Percentiles rank a stretch among this genome's conserved stretches.
Evolutionary conservation across 768 basidiomycete genomes (phyloP).

Genomic region (Hysterangium stoloniferum): DNA sequence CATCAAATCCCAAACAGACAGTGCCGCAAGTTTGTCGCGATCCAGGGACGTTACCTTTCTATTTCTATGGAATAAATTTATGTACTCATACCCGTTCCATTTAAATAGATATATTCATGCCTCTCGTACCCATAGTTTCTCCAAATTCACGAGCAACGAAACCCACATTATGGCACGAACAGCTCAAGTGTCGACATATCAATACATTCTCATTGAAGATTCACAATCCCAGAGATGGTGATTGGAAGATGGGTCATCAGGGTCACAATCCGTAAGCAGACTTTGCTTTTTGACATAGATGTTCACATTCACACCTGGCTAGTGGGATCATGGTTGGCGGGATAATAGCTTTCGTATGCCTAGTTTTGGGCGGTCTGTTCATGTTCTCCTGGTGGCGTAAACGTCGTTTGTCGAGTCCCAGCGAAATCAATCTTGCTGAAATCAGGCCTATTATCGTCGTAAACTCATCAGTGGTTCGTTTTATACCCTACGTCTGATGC

Average conservation of each 20-base stretch:
- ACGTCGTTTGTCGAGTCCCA: background rate
- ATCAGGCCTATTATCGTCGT: background rate
- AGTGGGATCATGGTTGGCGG: background rate
- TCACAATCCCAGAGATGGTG: too few species aligned
- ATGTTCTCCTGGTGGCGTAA: background rate
- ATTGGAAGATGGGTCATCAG: constrained; percentile 1
- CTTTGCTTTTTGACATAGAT: background rate
- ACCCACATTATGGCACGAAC: background rate
- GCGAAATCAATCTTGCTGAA: background rate
- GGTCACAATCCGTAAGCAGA: background rate
- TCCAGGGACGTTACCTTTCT: too few species aligned
- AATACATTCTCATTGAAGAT: background rate
- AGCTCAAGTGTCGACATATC: background rate
- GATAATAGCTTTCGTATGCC: background rate
- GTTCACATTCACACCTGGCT: background rate
- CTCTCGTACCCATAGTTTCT: background rate
- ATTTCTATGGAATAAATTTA: too few species aligned
- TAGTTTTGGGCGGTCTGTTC: background rate
- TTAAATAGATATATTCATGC: background rate
- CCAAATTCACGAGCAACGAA: too few species aligned
- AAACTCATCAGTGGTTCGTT: background rate
- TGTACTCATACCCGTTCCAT: background rate
- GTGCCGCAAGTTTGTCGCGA: too few species aligned
- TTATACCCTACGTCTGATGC: too few species aligned
- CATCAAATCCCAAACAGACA: too few species aligned